Evolutionary conservation across 768 basidiomycete genomes (phyloP).

Genomic region (Agaricus bisporus): DNA sequence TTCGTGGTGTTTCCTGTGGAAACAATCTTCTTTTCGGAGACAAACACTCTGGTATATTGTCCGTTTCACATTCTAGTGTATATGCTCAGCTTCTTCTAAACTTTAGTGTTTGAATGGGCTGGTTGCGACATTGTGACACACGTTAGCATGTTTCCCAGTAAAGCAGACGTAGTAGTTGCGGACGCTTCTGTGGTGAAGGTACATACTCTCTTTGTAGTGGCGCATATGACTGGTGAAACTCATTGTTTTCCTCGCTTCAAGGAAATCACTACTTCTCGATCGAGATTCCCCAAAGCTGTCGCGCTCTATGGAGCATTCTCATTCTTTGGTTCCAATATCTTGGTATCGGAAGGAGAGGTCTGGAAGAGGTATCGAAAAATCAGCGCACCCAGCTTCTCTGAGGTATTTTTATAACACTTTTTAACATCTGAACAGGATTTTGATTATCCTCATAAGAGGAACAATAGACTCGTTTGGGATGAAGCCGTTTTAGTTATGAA

Average conservation of each 20-base stretch:
- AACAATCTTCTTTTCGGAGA: background rate
- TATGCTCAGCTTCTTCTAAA: background rate
- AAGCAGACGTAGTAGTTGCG: conserved; percentile 17
- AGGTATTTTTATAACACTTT: conserved; percentile 25
- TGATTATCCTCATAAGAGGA: conserved; percentile 23
- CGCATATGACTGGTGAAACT: background rate
- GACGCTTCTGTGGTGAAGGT: conserved; percentile 27
- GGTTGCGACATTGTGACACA: conserved; percentile 5
- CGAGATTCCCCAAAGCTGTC: conserved; percentile 48
- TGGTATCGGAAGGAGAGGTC: conserved; percentile 51
- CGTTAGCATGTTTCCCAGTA: background rate
- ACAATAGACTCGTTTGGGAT: conserved; percentile 43
- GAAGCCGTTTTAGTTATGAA: conserved; percentile 32
- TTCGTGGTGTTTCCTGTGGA: conserved; percentile 1
- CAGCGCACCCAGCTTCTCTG: conserved; percentile 52
- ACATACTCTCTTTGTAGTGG: background rate
- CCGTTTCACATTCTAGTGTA: background rate
- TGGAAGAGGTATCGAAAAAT: conserved; percentile 63
- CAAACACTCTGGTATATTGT: conserved; percentile 1
- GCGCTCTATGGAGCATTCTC: conserved; percentile 32
- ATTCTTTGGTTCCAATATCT: conserved; percentile 51
- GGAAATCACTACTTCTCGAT: conserved; percentile 41
- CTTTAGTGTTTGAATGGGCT: background rate
- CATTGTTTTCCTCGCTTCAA: conserved; percentile 14
- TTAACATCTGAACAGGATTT: background rate